A percentile compares a stretch with the other conserved stretches of the same genome.
These are phyloP conservation scores for Choiromyces venosus DNA, from an alignment of 495 filamentous ascomycete genomes.

Conservation along the genomic window DNA sequence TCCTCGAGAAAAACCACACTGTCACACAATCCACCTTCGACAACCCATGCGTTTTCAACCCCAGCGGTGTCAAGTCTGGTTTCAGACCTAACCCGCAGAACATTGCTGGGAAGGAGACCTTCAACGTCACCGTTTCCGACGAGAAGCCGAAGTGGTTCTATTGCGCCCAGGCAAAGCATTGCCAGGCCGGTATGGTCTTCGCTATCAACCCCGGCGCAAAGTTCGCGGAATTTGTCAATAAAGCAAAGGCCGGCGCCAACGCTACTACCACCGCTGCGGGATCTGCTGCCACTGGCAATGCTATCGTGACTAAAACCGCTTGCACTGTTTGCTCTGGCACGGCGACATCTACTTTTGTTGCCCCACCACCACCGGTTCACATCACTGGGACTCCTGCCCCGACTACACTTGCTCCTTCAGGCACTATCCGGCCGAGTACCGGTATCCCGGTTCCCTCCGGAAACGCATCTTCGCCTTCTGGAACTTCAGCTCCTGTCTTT, in stretches of 20 bases:
- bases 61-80: slow-evolving; percentile 23
- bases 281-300: not conserved
- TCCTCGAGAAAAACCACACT: slow-evolving; percentile 41
- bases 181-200: slow-evolving; percentile 42
- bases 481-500: slow-evolving; percentile 6
- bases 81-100: slow-evolving; percentile 34
- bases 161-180: slow-evolving; percentile 28
- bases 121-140: slow-evolving; percentile 20
- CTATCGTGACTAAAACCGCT: too few relatives aligned
- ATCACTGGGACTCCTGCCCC: not conserved
- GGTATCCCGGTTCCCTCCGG: slow-evolving; percentile 5
- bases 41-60: slow-evolving; percentile 34
- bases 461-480: slow-evolving; percentile 5
- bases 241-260: slow-evolving; percentile 26
- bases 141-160: slow-evolving; percentile 25
- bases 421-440: not conserved
- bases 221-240: slow-evolving; percentile 33
- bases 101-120: slow-evolving; percentile 18
- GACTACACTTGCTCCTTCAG: not conserved
- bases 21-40: slow-evolving; percentile 43
- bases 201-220: slow-evolving; percentile 41
- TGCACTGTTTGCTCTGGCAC: too few relatives aligned
- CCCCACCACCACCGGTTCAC: not conserved
- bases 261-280: not conserved
- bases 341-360: not conserved